Conservation (phyloP, 306 rosid genomes). For the Calophaca sinica region DNA sequence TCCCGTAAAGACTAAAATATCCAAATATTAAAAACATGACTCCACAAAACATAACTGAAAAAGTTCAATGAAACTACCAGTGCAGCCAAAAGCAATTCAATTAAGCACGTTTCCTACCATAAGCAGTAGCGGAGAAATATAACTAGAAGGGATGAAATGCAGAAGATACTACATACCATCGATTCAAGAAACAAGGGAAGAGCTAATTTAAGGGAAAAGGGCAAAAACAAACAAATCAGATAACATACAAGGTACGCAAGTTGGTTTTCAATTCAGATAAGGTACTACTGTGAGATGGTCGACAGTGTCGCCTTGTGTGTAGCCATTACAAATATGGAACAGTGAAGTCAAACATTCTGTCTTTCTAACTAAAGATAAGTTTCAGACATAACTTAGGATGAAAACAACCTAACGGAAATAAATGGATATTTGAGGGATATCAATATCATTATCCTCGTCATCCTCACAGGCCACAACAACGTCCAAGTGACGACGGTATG, state of each 20-base stretch:
- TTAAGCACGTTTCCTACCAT: neutral
- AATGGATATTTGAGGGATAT: slow-evolving; percentile 85
- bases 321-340: slow-evolving; percentile 39
- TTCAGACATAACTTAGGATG: slow-evolving; percentile 41
- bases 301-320: slow-evolving; percentile 28
- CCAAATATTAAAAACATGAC: too few relatives aligned
- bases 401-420: slow-evolving; percentile 75
- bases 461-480: slow-evolving; percentile 97
- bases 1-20: too few relatives aligned
- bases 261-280: slow-evolving; percentile 40
- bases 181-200: slow-evolving; percentile 1
- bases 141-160: neutral
- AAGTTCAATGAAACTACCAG: neutral
- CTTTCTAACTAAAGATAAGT: slow-evolving; percentile 46
- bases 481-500: slow-evolving; percentile 81
- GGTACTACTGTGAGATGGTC: slow-evolving; percentile 35
- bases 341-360: slow-evolving; percentile 42
- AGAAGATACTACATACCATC: neutral
- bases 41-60: too few relatives aligned
- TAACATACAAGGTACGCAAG: slow-evolving; percentile 40
- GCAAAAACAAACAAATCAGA: slow-evolving; percentile 13
- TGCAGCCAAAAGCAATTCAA: neutral
- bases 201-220: neutral
- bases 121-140: neutral
- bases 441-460: slow-evolving; percentile 87